Base-by-base conservation (phyloP, 371 early-diverging fungal species). In the Phascolomyces articulosus region DNA sequence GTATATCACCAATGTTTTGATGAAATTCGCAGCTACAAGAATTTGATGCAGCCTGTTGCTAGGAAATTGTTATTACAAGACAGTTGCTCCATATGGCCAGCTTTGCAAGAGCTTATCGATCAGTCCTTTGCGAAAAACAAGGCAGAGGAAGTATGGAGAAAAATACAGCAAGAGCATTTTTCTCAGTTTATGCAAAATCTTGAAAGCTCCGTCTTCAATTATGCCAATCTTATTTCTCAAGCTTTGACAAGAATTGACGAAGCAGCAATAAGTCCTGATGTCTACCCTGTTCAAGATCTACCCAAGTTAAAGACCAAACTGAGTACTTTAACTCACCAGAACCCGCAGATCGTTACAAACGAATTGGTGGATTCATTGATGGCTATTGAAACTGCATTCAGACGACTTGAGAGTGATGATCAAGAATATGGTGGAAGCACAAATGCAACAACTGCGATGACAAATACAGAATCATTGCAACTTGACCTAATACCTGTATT, bases 1-100 rank as follows among this genome's bases (percentile, higher is more conserved):
- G 31, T 64, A 21, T 68, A 68, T 40, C 49, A 44, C 6, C 58
- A 64, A 18, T 68, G 64, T 40, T 13, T 21, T 9, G 64, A 64
- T 4, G 58, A 64, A 29, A 29, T 68, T 21, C 60, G 21, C 18
- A 34, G 29, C 1, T 68, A 68, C 44, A 21, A 27, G 3, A 28
- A 49, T 3, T 38, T 64, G n/a, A 9, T 49, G 13, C 41, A 56
- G 15, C 64, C 64, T 21, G 40, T 61, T 21, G 58, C n/a, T 3
- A 13, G 60, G 20, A 61, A 58, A 23, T 11, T 61, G 1, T 27
- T 68, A 15, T 48, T 57, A 11, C 69, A 68, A 41, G 64, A 68
- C 34, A 38, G 51, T 20, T 64, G 61, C 27, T 55, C 41, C 16
- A 61, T 56, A 2, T 68, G 62, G 53, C n/a, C 38, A 23, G 1